Base-by-base conservation (phyloP, 1,284 basidiomycete species). In the Apiotrichum veenhuisii region DNA sequence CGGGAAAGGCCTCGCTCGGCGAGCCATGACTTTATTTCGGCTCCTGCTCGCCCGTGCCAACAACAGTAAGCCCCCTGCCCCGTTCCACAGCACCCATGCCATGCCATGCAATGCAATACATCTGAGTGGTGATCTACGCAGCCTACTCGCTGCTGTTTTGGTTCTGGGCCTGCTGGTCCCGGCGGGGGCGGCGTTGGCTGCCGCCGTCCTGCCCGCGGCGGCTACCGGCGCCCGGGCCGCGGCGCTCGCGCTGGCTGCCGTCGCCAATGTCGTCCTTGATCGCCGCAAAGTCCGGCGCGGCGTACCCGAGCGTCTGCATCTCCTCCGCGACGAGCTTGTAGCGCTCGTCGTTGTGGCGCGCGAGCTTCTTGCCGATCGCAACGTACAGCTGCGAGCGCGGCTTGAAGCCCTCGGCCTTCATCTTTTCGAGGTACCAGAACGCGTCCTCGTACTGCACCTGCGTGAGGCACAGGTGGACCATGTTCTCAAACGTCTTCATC, bases 391-490 rank as follows among this genome's bases (percentile, higher is more conserved):
- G 64, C 38, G 71, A 65, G 1, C 83, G 73, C 2, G 89, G 89
- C 36, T 79, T 70, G 69, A 84, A 78, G 15, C 80, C 80, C 47
- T 80, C 81, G 0, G 79, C 75, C 74, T 92, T 91, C 86, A 90
- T 88, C 78, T 89, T 86, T 70, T 92, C 89, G 33, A 93, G 81
- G 72, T 88, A 91, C 73, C 85, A 87, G 77, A 93, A 93, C 0
- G 89, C 89, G 65, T 90, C 87, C 68, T 92, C 89, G 73, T 91
- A 93, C 3, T 77, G 80, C 15, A 81, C 71, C 66, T 89, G 86
- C 1, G 84, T 84, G 22, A 91, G 79, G 68, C 84, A 86, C 3
- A 92, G 81, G 17, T 78, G 64, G 59, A 92, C 82, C 74, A 91
- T 80, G 38, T 80, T 77, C 63, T 85, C 82, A 73, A 86, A 91